phyloP scores from a whole-genome alignment of 2,329 filamentous ascomycete genomes.

The Aspergillus proliferans region DNA sequence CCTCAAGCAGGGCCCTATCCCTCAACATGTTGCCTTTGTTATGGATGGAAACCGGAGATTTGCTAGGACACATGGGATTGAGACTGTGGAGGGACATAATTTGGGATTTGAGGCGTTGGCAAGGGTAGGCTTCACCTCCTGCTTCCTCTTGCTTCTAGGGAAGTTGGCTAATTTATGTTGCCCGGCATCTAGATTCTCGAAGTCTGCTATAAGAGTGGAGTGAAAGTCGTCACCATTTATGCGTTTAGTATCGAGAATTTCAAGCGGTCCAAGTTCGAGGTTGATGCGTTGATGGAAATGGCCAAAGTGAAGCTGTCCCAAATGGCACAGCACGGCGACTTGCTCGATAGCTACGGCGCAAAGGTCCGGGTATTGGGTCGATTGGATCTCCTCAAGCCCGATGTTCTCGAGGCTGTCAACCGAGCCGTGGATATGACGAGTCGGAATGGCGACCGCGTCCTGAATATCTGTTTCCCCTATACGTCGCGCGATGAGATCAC shows the following conservation, averaged over 20 bases:
- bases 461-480: conserved; percentile 98
- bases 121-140: conserved; percentile 50
- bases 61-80: conserved; percentile 82
- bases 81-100: conserved; percentile 94
- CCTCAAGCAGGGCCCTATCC: conserved; percentile 82
- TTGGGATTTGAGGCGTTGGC: conserved; percentile 92
- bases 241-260: conserved; percentile 99
- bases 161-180: background rate
- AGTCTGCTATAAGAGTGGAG: conserved; percentile 95
- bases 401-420: conserved; percentile 84
- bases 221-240: conserved; percentile 95
- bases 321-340: conserved; percentile 83
- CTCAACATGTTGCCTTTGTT: conserved; percentile 95
- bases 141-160: background rate
- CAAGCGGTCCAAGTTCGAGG: conserved; percentile 92
- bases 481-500: conserved; percentile 95
- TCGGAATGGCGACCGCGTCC: conserved; percentile 68
- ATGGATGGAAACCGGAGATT: conserved; percentile 98
- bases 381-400: conserved; percentile 72
- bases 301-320: conserved; percentile 92
- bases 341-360: conserved; percentile 88
- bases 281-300: conserved; percentile 95
- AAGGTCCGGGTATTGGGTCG: conserved; percentile 80
- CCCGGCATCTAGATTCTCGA: conserved; percentile 65
- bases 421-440: conserved; percentile 79